phyloP scores from a whole-genome alignment of 2,329 filamentous ascomycete genomes.

The Penicillium thymicola region DNA sequence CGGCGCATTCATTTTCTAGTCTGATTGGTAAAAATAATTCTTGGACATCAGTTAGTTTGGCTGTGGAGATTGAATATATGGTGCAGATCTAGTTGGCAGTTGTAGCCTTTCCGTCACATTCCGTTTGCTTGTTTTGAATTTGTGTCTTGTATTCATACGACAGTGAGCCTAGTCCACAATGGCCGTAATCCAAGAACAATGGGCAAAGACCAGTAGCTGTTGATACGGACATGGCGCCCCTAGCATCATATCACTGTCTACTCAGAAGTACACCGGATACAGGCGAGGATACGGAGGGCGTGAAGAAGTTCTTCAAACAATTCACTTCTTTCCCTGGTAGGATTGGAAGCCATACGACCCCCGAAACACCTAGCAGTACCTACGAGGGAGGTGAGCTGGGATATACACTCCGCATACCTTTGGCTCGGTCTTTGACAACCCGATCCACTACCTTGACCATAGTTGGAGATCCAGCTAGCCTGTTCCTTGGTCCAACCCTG shows the following conservation, averaged over 20 bases:
- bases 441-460: constrained; percentile 71
- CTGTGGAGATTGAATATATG: constrained; percentile 11
- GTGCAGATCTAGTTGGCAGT: not conserved
- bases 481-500: too few species aligned
- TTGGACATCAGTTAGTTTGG: not conserved
- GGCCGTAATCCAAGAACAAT: too few species aligned
- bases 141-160: not conserved
- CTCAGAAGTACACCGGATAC: constrained; percentile 72
- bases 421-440: constrained; percentile 69
- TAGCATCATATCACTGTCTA: constrained; percentile 70
- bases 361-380: constrained; percentile 72
- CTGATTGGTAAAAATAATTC: constrained; percentile 8
- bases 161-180: not conserved
- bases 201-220: too few species aligned
- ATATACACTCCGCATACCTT: constrained; percentile 53
- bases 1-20: constrained; percentile 11
- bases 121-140: not conserved
- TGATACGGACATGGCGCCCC: constrained; percentile 67
- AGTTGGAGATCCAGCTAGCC: constrained; percentile 58
- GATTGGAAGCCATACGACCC: constrained; percentile 73
- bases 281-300: constrained; percentile 63
- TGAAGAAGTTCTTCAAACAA: constrained; percentile 75
- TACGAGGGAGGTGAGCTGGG: constrained; percentile 76
- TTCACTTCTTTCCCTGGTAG: constrained; percentile 74
- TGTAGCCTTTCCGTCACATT: not conserved